phyloP scores from a whole-genome alignment of 2,329 filamentous ascomycete species.

The Lasiodiplodia theobromae region DNA sequence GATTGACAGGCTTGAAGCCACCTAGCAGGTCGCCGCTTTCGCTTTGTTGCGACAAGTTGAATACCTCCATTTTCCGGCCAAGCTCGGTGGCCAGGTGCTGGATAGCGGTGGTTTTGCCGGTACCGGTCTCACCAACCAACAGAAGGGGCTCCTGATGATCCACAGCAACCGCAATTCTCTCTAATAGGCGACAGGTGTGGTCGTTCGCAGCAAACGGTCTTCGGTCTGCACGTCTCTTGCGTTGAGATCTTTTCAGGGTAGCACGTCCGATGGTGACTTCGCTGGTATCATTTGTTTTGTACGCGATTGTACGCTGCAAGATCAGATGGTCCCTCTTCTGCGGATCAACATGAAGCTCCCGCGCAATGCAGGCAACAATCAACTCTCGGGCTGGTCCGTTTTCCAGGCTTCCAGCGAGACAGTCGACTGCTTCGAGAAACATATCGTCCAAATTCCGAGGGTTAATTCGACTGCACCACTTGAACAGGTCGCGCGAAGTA shows the following conservation, averaged over 20 bases:
- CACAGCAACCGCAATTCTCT: conserved; percentile 85
- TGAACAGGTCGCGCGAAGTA: conserved; percentile 81
- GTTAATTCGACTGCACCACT: conserved; percentile 85
- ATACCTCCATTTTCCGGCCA: conserved; percentile 85
- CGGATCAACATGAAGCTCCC: conserved; percentile 85
- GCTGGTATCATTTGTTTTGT: conserved; percentile 7
- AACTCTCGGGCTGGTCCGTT: conserved; percentile 66
- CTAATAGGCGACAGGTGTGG: conserved; percentile 82
- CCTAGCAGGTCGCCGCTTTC: conserved; percentile 95
- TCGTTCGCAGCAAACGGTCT: conserved; percentile 80
- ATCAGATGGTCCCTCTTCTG: conserved; percentile 83
- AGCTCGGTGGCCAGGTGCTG: conserved; percentile 88
- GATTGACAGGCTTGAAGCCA: conserved; percentile 94
- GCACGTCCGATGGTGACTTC: conserved; percentile 61
- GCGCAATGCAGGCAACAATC: conserved; percentile 75
- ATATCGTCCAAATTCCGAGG: conserved; percentile 76
- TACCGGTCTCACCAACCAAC: conserved; percentile 97
- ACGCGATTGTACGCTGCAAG: conserved; percentile 69
- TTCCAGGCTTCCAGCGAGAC: conserved; percentile 83
- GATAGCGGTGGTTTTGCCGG: conserved; percentile 95
- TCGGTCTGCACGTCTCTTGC: conserved; percentile 16
- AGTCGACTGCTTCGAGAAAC: conserved; percentile 92
- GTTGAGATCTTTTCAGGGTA: conserved; percentile 37
- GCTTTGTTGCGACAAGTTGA: conserved; percentile 97
- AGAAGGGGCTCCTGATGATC: conserved; percentile 86